Conservation (phyloP, 148 eudicot genomes). For the Fallopia convolvulus region DNA sequence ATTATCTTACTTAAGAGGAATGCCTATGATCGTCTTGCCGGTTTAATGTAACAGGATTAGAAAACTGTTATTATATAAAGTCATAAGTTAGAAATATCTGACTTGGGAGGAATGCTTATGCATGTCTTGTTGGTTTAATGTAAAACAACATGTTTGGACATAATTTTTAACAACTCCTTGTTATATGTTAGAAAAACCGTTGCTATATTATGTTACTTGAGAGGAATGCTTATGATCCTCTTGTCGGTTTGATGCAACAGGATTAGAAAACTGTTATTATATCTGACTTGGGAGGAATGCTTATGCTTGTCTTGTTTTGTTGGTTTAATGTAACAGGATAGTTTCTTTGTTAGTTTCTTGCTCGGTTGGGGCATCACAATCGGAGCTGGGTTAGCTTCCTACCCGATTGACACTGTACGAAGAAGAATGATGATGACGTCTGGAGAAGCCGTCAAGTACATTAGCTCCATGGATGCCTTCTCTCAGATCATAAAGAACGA, state of each 20-base stretch:
- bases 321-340: not conserved
- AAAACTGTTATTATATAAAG: no score
- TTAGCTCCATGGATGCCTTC: conserved; percentile 13
- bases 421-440: conserved; percentile 23
- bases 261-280: no score
- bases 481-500: conserved; percentile 1
- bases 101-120: no score
- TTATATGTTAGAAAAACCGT: not conserved
- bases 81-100: no score
- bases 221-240: not conserved
- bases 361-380: conserved; percentile 8
- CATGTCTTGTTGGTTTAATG: no score
- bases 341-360: conserved; percentile 12
- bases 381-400: conserved; percentile 10
- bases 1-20: no score
- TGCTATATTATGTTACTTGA: not conserved
- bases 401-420: conserved; percentile 6
- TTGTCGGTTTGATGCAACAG: no score
- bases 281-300: no score
- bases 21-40: no score
- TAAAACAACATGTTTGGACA: no score
- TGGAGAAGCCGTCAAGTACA: conserved; percentile 11
- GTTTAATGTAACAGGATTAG: no score
- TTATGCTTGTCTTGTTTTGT: not conserved
- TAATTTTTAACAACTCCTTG: no score